Conservation (phyloP, 78 protist species). For the Chrysochromulina tobinii region DNA sequence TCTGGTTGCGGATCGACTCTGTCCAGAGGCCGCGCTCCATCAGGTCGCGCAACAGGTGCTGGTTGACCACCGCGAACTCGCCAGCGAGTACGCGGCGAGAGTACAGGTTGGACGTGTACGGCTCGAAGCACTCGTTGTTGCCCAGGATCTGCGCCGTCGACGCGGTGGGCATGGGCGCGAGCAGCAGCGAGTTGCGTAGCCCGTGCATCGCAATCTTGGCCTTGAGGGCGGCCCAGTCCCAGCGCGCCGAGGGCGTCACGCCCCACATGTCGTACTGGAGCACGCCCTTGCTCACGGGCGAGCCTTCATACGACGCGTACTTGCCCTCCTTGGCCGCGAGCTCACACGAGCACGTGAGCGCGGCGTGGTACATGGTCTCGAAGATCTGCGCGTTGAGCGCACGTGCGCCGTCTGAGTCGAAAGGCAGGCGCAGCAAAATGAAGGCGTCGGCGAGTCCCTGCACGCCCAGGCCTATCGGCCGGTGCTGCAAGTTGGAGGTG, state of each 20-base stretch:
- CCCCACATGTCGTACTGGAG: constrained; percentile 97
- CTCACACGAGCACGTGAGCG: constrained; percentile 46
- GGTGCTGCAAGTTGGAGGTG: constrained; percentile 87
- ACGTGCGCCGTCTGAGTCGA: constrained; percentile 85
- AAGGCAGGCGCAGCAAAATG: constrained; percentile 84
- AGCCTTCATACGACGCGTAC: constrained; percentile 80
- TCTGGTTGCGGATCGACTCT: constrained; percentile 66
- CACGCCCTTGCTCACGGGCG: constrained; percentile 84
- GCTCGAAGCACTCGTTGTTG: constrained; percentile 98
- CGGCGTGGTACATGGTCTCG: constrained; percentile 94
- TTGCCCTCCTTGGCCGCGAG: constrained; percentile 75
- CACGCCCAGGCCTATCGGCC: constrained; percentile 97
- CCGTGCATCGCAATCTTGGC: constrained; percentile 67
- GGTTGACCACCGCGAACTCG: constrained; percentile 94
- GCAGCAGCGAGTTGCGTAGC: constrained; percentile 91
- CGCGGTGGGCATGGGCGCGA: constrained; percentile 99
- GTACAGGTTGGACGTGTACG: constrained; percentile 96
- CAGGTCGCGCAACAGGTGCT: constrained; percentile 89
- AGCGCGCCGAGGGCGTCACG: constrained; percentile 66
- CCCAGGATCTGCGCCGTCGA: constrained; percentile 94
- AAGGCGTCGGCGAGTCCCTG: constrained; percentile 94
- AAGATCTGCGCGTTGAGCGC: constrained; percentile 92
- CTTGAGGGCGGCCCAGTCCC: constrained; percentile 59
- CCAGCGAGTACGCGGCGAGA: constrained; percentile 94
- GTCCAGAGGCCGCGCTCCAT: constrained; percentile 89